Evolutionary conservation across 306 rosid genomes (phyloP), one percentile per base, ranked within the genome.

Genomic region (Pyrus bretschneideri): DNA sequence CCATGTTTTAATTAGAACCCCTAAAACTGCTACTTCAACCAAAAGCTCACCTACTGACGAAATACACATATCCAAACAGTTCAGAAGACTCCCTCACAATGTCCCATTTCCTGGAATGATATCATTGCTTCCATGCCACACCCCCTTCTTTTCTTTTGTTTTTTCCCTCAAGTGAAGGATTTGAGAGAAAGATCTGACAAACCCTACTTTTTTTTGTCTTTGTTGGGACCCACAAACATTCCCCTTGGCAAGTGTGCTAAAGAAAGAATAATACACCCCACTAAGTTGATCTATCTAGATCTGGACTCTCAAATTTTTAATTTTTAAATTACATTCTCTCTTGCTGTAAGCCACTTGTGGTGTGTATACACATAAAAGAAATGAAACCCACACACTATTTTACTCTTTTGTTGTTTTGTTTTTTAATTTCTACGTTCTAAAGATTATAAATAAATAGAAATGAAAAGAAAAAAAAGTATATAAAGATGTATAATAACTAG

Each of bases 241-340:
- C 93, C 79, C 83, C 87, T 89, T 9, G 93, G 80, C 80, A 75
- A 83, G 86, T 85, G 93, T 87, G 93, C 84, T 35, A 30, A 77
- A 82, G 80, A 40, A 78, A 77, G 81, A 84, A 84, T 80, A 84
- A 86, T 86, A 84, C 88, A 77, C 79, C 81, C 85, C 92, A 84
- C 86, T 83, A 65, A 51, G 59, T 45, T 78, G 64, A 83, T 88
- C 75, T 70, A 81, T 85, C 83, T 71, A 74, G 78, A 75, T 77
- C 84, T 80, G 44, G 31, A 63, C 78, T 75, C 55, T 60, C 44
- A 75, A 44, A 45, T 67, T 69, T 31, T 52, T 40, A 5, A 2
- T 51, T 51, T 33, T 17, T 44, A 8, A n/a, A 11, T 13, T 7
- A 3, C 60, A 63, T 76, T 73, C 71, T 33, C 79, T 69, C 74